These are phyloP conservation scores for Populus davidiana DNA, from an alignment of 345 rosid genomes.

Conservation along the genomic window DNA sequence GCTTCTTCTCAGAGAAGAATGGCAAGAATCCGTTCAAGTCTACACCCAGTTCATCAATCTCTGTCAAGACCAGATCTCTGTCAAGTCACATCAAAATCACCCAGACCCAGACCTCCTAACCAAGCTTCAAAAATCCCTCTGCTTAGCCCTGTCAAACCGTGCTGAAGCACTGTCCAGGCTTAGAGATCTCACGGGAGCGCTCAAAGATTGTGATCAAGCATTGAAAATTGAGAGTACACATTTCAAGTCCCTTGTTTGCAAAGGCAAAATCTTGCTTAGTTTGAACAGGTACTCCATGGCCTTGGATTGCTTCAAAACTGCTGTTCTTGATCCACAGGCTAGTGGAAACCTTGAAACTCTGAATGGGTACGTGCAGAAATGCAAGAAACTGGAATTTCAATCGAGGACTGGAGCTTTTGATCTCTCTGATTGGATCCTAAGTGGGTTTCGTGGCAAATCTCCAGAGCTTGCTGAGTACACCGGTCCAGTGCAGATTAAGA, in stretches of 20 bases:
- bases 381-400: slow-evolving; percentile 67
- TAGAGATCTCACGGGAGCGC: slow-evolving; percentile 46
- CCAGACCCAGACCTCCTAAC: slow-evolving; percentile 23
- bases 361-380: slow-evolving; percentile 56
- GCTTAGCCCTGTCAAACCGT: slow-evolving; percentile 70
- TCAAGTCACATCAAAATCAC: background rate
- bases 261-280: slow-evolving; percentile 68
- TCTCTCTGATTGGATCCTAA: slow-evolving; percentile 74
- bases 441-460: slow-evolving; percentile 51
- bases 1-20: slow-evolving; percentile 76
- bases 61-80: slow-evolving; percentile 42
- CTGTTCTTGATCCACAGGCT: slow-evolving; percentile 51
- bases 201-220: slow-evolving; percentile 61
- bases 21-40: slow-evolving; percentile 57
- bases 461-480: slow-evolving; percentile 78
- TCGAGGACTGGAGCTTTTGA: slow-evolving; percentile 76
- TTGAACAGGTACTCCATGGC: slow-evolving; percentile 61
- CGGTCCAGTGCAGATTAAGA: slow-evolving; percentile 52
- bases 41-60: slow-evolving; percentile 63
- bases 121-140: slow-evolving; percentile 55
- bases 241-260: slow-evolving; percentile 78
- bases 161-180: slow-evolving; percentile 59
- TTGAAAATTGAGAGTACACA: slow-evolving; percentile 56
- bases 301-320: slow-evolving; percentile 62
- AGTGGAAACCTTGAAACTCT: slow-evolving; percentile 51